phyloP scores from a whole-genome alignment of 164 flowering plant species.

The Magnolia officinalis region DNA sequence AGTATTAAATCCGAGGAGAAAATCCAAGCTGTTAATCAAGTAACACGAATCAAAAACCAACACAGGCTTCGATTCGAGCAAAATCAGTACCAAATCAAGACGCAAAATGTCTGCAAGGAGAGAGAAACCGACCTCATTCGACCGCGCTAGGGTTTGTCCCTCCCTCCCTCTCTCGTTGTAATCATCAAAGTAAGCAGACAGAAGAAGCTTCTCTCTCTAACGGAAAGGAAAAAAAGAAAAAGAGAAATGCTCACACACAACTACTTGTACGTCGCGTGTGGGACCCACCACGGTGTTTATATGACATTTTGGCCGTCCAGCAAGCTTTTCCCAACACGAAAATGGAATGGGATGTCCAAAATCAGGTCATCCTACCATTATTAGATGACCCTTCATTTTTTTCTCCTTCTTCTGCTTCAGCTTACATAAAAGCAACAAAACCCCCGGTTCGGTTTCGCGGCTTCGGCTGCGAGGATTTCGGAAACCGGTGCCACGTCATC shows the following conservation, averaged over 20 bases:
- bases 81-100: not conserved
- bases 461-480: conserved; percentile 14
- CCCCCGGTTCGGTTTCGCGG: conserved; percentile 3
- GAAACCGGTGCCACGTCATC: conserved; percentile 13
- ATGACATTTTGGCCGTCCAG: too few species aligned
- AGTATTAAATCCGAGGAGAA: too few species aligned
- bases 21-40: too few species aligned
- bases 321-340: too few species aligned
- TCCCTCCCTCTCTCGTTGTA: not conserved
- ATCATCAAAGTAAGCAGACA: not conserved
- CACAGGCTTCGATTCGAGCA: not conserved
- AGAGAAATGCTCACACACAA: too few species aligned
- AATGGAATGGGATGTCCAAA: too few species aligned
- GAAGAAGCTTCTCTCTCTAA: not conserved
- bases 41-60: not conserved
- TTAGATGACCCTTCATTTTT: too few species aligned
- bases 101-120: not conserved
- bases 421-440: not conserved
- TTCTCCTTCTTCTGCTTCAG: not conserved
- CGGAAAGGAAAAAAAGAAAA: too few species aligned
- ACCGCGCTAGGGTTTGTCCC: not conserved
- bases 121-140: not conserved
- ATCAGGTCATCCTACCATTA: too few species aligned
- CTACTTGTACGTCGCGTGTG: not conserved
- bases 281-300: too few species aligned